Base-by-base conservation (phyloP, 2,329 filamentous ascomycete genomes). In the Exophiala oligosperma region DNA sequence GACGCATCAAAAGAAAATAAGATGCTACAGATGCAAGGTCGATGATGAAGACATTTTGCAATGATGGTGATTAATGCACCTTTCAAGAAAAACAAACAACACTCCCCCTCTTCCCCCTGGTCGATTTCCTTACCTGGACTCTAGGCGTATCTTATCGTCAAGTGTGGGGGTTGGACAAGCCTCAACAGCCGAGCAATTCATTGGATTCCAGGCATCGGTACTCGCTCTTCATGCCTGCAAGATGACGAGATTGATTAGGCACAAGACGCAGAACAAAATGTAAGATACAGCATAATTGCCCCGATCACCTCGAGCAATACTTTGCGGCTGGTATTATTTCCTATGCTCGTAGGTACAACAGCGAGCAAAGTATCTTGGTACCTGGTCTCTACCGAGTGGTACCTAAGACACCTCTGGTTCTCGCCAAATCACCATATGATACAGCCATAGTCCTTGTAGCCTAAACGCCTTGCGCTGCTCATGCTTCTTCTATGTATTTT, bases 101-200 rank as follows among this genome's bases (percentile, higher is more conserved):
- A 23, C 37, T 17, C 17, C 17, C 17, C 17, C 17, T 17, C 17
- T 17, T 17, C 21, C 40, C 35, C 48, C 55, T 41, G 50, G 54
- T 54, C 58, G 32, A 35, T 9, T 11, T 17, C 17, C 17, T 17
- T 17, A 17, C 17, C 17, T 17, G 17, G 17, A 35, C 32, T 35
- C 2, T 35, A 35, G 32, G 7, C 32, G 32, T 60, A 60, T 60
- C 58, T 60, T 60, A 60, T 60, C 58, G 49, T 44, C 23, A 35
- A 40, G 46, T 49, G 53, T 60, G 57, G 57, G 57, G 54, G 12
- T 24, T 49, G 40, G 40, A n/a, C 14, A 21, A 23, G 24, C 46
- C 32, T 35, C 32, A 11, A 35, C 26, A 48, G 46, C 46, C 46
- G 46, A 54, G 24, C 28, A 26, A 47, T 29, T 47, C 35, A 54